A percentile compares a stretch with the other conserved stretches of the same genome.
Conservation (phyloP, 2,329 filamentous ascomycete species). For the Macroventuria anomochaeta region DNA sequence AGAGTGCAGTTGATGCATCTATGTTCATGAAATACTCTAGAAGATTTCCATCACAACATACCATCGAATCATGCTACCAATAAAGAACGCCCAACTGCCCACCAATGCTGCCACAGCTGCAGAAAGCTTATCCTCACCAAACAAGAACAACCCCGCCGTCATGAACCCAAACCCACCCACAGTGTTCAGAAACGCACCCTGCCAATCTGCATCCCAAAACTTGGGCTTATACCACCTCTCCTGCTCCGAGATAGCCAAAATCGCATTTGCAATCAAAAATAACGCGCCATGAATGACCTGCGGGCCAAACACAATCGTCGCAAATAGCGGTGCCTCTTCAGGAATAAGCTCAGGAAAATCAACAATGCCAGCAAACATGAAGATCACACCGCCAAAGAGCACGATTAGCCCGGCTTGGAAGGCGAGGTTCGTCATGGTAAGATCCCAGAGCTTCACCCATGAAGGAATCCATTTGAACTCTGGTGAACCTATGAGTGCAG, state of each 20-base stretch:
- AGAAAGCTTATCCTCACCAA: conserved; percentile 16
- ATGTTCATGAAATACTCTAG: no score
- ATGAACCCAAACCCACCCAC: conserved; percentile 38
- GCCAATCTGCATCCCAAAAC: conserved; percentile 32
- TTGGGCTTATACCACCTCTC: conserved; percentile 38
- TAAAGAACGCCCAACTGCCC: conserved; percentile 37
- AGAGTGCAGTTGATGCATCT: no score
- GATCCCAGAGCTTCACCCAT: conserved; percentile 23
- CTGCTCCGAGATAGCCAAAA: conserved; percentile 36
- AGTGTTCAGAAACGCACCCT: conserved; percentile 34
- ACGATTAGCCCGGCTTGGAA: conserved; percentile 42
- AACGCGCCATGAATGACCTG: conserved; percentile 36
- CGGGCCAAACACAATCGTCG: conserved; percentile 31
- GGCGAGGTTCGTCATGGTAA: conserved; percentile 27
- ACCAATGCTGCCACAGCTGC: conserved; percentile 28
- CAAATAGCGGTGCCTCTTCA: conserved; percentile 22
- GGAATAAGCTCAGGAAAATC: conserved; percentile 36
- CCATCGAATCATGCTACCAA: conserved; percentile 34
- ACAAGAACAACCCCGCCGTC: conserved; percentile 36
- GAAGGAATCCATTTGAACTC: conserved; percentile 38
- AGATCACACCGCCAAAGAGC: conserved; percentile 38
- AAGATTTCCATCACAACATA: conserved; percentile 36
- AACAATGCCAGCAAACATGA: conserved; percentile 40
- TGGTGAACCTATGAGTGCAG: conserved; percentile 31
- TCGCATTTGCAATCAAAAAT: conserved; percentile 35